Conservation (phyloP, 352 stramenopile species). For the Globisporangium iwayamae region DNA sequence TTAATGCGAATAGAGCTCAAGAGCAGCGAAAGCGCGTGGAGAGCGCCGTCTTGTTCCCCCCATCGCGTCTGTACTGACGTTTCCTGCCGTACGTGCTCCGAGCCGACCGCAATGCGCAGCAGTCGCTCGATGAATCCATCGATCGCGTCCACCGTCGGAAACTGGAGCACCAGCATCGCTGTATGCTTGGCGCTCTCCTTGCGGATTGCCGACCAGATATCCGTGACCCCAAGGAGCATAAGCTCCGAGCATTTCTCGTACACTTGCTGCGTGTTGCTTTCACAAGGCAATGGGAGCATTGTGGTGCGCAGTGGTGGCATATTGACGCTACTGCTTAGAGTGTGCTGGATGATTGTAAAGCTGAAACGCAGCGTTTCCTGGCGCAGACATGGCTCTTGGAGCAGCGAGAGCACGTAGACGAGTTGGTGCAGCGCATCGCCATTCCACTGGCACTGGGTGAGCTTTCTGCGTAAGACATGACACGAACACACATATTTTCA, state of each 20-base stretch:
- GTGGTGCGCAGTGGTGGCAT: background rate
- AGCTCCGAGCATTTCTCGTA: conserved; percentile 17
- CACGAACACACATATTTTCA: background rate
- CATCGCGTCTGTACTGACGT: conserved; percentile 28
- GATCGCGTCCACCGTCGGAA: conserved; percentile 27
- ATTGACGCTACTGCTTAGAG: background rate
- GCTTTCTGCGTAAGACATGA: background rate
- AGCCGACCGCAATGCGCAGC: conserved; percentile 30
- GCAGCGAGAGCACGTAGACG: conserved; percentile 17
- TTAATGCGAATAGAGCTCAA: conserved; percentile 31
- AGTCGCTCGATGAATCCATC: conserved; percentile 43
- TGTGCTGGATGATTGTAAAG: conserved; percentile 23
- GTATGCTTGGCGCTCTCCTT: conserved; percentile 36
- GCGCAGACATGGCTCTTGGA: conserved; percentile 39
- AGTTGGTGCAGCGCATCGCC: conserved; percentile 14
- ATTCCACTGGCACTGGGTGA: conserved; percentile 24
- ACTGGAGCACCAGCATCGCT: conserved; percentile 22
- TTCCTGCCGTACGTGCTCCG: conserved; percentile 21
- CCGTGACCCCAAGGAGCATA: conserved; percentile 46
- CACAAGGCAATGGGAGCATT: background rate
- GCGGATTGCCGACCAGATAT: conserved; percentile 70
- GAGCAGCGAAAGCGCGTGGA: conserved; percentile 34
- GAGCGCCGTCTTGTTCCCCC: conserved; percentile 46
- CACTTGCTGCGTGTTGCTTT: background rate
- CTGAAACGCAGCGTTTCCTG: conserved; percentile 31